Conservation (phyloP, 2,329 filamentous ascomycete species). For the Daldinia eschscholtzii region DNA sequence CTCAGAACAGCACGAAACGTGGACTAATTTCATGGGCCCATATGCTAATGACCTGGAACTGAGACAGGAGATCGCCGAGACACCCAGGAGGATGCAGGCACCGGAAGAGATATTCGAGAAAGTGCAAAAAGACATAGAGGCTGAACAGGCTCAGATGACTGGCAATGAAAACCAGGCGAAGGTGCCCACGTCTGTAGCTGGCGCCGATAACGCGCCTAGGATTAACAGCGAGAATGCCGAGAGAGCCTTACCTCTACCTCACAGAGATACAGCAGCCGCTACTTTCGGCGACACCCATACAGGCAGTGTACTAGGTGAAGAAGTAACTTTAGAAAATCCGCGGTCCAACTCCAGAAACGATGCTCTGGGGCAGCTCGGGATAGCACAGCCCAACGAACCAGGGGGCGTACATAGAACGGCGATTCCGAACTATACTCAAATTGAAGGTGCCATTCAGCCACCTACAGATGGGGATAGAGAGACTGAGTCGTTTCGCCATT, state of each 20-base stretch:
- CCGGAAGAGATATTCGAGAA: slow-evolving; percentile 34
- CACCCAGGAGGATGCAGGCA: slow-evolving; percentile 39
- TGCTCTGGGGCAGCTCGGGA: slow-evolving; percentile 21
- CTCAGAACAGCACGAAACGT: slow-evolving; percentile 38
- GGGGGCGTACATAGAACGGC: slow-evolving; percentile 6
- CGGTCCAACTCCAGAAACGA: slow-evolving; percentile 14
- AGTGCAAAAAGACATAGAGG: slow-evolving; percentile 45
- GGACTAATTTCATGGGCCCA: slow-evolving; percentile 41
- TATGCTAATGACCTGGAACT: slow-evolving; percentile 37
- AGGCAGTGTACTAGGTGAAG: slow-evolving; percentile 19
- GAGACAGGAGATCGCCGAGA: slow-evolving; percentile 40
- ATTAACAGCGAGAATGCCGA: slow-evolving; percentile 31
- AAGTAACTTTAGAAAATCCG: slow-evolving; percentile 13
- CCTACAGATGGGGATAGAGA: slow-evolving; percentile 24
- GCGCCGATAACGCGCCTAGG: slow-evolving; percentile 29
- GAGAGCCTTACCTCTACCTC: slow-evolving; percentile 22
- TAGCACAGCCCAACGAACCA: slow-evolving; percentile 13
- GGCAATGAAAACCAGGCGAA: slow-evolving; percentile 44
- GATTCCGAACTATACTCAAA: slow-evolving; percentile 1
- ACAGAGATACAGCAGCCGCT: slow-evolving; percentile 31
- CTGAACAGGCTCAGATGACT: slow-evolving; percentile 39
- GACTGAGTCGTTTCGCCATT: slow-evolving; percentile 26
- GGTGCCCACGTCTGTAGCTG: slow-evolving; percentile 28
- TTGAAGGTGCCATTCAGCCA: slow-evolving; percentile 15
- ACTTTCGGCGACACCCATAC: slow-evolving; percentile 24